A percentile compares a stretch with the other conserved stretches of the same genome.
phyloP scores from a whole-genome alignment of 148 eudicot genomes.

The Cornus florida region DNA sequence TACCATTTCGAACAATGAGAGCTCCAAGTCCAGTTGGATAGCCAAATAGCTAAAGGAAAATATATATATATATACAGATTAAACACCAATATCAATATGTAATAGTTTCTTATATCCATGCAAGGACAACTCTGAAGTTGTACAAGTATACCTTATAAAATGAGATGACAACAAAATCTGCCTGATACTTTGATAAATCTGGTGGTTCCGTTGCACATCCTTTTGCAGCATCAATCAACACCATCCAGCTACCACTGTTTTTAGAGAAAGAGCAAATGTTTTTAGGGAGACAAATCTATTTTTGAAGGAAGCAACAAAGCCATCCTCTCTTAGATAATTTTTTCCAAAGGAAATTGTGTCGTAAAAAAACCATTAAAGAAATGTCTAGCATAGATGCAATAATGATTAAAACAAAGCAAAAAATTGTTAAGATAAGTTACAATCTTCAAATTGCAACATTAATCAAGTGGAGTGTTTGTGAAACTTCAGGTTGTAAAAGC shows the following conservation, averaged over 20 bases:
- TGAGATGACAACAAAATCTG: slow-evolving; percentile 88
- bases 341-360: neutral
- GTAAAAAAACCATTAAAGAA: neutral
- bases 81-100: neutral
- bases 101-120: neutral
- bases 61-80: neutral
- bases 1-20: slow-evolving; percentile 85
- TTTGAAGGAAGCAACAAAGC: slow-evolving; percentile 1
- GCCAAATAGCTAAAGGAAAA: slow-evolving; percentile 64
- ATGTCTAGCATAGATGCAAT: neutral
- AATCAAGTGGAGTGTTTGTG: too few relatives aligned
- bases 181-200: slow-evolving; percentile 74
- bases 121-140: neutral
- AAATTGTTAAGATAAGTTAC: too few relatives aligned
- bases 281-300: neutral
- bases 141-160: slow-evolving; percentile 75
- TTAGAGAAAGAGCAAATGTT: neutral
- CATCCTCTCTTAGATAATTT: neutral
- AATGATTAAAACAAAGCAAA: neutral
- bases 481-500: too few relatives aligned
- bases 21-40: slow-evolving; percentile 99
- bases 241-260: slow-evolving; percentile 78
- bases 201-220: slow-evolving; percentile 90
- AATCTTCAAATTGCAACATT: too few relatives aligned
- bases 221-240: slow-evolving; percentile 98